Percentiles rank a stretch among this genome's conserved stretches.
Conservation (phyloP, 768 basidiomycete genomes). For the Kwoniella sp. region DNA sequence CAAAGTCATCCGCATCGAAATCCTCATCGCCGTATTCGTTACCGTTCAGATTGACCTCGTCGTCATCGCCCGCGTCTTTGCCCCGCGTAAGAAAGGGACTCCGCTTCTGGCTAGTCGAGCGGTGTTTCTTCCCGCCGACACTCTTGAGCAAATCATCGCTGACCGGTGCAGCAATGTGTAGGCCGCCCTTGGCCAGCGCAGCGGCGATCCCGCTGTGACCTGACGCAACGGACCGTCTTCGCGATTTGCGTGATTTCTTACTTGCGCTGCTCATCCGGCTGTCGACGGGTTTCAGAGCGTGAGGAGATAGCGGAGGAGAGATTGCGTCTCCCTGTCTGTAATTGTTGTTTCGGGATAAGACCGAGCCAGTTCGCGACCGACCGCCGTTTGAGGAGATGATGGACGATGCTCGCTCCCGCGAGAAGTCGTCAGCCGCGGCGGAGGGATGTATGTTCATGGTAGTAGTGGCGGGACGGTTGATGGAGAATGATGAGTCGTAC, state of each 20-base stretch:
- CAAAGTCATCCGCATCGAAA: slow-evolving; percentile 48
- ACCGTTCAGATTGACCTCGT: slow-evolving; percentile 17
- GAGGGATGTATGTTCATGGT: neutral
- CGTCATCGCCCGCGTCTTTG: slow-evolving; percentile 26
- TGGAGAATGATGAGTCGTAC: slow-evolving; percentile 11
- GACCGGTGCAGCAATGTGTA: slow-evolving; percentile 25
- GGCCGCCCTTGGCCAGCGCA: slow-evolving; percentile 36
- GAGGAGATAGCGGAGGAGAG: slow-evolving; percentile 17
- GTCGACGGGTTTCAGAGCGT: slow-evolving; percentile 20
- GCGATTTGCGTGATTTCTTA: slow-evolving; percentile 21
- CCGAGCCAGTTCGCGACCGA: slow-evolving; percentile 18
- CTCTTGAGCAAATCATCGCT: slow-evolving; percentile 22
- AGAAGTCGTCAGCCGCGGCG: slow-evolving; percentile 1
- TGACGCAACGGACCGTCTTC: slow-evolving; percentile 17
- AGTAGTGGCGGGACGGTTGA: slow-evolving; percentile 5
- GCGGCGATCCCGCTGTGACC: slow-evolving; percentile 35
- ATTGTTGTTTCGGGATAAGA: slow-evolving; percentile 7
- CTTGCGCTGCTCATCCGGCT: slow-evolving; percentile 12
- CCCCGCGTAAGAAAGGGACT: slow-evolving; percentile 35
- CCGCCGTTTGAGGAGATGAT: slow-evolving; percentile 21
- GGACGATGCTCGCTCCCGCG: slow-evolving; percentile 14
- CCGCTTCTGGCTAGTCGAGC: slow-evolving; percentile 14
- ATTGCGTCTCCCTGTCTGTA: slow-evolving; percentile 1
- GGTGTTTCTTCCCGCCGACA: slow-evolving; percentile 6
- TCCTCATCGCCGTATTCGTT: slow-evolving; percentile 28